These are phyloP conservation scores for Dillenia turbinata DNA, from an alignment of 164 flowering plant genomes.

Conservation along the genomic window DNA sequence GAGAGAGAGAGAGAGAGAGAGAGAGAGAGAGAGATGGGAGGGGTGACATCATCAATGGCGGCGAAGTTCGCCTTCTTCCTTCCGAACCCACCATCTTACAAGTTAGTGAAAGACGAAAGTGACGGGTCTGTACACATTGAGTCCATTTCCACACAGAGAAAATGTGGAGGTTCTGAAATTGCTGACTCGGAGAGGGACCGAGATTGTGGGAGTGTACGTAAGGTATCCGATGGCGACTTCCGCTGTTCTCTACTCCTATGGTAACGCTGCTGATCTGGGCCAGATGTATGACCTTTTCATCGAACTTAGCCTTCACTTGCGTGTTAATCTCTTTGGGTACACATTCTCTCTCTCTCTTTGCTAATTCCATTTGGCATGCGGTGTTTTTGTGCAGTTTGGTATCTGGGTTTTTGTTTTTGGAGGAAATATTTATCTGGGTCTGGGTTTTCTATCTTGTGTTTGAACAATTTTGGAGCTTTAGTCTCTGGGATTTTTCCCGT, in stretches of 20 bases:
- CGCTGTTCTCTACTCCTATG: constrained; percentile 88
- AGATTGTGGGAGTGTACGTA: constrained; percentile 73
- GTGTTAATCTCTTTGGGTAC: constrained; percentile 92
- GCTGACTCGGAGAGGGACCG: constrained; percentile 67
- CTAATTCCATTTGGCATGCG: neutral
- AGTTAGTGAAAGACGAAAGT: constrained; percentile 52
- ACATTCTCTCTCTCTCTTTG: neutral
- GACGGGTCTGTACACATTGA: constrained; percentile 53
- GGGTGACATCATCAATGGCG: constrained; percentile 94
- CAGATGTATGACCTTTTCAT: constrained; percentile 96
- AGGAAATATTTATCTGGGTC: neutral
- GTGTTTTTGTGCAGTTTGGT: constrained; percentile 5
- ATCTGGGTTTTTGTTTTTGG: constrained; percentile 11
- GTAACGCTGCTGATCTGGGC: constrained; percentile 96
- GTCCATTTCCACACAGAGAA: constrained; percentile 75
- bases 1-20: constrained; percentile 3
- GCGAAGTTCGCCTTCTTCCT: constrained; percentile 94
- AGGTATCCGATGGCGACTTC: constrained; percentile 84
- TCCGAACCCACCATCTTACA: constrained; percentile 84
- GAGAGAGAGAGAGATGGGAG: constrained; percentile 61
- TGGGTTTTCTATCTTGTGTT: too few relatives aligned
- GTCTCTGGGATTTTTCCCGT: too few relatives aligned
- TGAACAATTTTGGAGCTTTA: too few relatives aligned
- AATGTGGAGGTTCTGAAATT: constrained; percentile 74
- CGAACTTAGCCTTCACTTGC: constrained; percentile 75